Conservation (phyloP, 495 filamentous ascomycete species). For the Penicillium turbatum region DNA sequence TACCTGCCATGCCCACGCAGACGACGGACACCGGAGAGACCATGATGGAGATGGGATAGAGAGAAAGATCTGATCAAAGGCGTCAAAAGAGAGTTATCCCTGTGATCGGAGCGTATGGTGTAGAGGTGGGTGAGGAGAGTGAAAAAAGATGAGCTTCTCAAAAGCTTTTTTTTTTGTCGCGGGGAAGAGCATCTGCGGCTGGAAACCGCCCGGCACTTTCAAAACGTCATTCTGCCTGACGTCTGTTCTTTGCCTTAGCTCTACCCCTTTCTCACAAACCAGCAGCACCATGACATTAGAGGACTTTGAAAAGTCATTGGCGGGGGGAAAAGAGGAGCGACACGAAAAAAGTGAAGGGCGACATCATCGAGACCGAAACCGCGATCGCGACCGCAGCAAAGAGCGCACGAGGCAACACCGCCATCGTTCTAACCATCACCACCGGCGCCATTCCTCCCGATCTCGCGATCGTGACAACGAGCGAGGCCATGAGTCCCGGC, state of each 20-base stretch:
- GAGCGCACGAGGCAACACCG: constrained; percentile 38
- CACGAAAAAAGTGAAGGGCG: constrained; percentile 35
- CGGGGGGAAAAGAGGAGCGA: constrained; percentile 36
- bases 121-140: not conserved
- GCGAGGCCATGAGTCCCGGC: constrained; percentile 31
- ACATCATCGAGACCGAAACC: constrained; percentile 37
- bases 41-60: constrained; percentile 28
- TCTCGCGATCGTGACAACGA: constrained; percentile 35
- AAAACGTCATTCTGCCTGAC: constrained; percentile 33
- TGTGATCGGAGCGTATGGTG: not conserved
- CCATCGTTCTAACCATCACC: constrained; percentile 36
- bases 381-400: constrained; percentile 37
- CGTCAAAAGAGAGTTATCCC: not conserved
- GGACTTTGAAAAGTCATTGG: constrained; percentile 51
- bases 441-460: constrained; percentile 45
- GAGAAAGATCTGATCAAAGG: not conserved
- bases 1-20: constrained; percentile 94
- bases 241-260: constrained; percentile 15
- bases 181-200: constrained; percentile 31
- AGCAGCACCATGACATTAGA: constrained; percentile 46
- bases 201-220: constrained; percentile 30
- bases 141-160: constrained; percentile 16
- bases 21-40: constrained; percentile 65
- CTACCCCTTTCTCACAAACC: constrained; percentile 3
- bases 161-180: constrained; percentile 33